Percentiles rank a stretch among this genome's conserved stretches.
Conservation (phyloP, 2,329 filamentous ascomycete species). For the Polychaeton citri region DNA sequence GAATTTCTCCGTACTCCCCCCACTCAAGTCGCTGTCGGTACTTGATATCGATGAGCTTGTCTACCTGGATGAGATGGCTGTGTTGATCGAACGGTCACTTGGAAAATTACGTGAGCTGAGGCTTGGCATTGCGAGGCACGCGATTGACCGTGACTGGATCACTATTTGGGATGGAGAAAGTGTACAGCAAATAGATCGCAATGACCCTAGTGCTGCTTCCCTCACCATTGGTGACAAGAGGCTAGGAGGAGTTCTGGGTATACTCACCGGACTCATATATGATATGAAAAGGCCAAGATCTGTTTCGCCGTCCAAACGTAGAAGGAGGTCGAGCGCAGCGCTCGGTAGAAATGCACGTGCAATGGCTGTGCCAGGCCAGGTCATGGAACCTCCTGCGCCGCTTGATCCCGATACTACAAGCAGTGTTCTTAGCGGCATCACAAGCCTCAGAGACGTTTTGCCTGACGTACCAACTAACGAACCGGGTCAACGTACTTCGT, state of each 20-base stretch:
- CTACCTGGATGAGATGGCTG: conserved; percentile 71
- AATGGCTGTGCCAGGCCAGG: neutral
- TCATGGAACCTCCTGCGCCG: neutral
- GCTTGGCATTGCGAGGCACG: conserved; percentile 53
- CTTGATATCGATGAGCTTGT: conserved; percentile 72
- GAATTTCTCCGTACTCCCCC: conserved; percentile 64
- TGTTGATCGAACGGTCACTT: conserved; percentile 59
- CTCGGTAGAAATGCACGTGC: neutral
- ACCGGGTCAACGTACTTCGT: neutral
- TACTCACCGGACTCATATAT: conserved; percentile 54
- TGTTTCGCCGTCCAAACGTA: conserved; percentile 5
- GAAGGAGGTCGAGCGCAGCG: neutral
- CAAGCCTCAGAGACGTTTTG: conserved; percentile 6
- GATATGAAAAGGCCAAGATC: conserved; percentile 34
- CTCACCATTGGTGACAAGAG: conserved; percentile 46
- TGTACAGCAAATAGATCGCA: conserved; percentile 51
- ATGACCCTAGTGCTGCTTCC: conserved; percentile 36
- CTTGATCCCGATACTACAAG: neutral
- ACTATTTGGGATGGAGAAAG: conserved; percentile 49
- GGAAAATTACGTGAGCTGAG: conserved; percentile 55
- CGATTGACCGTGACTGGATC: conserved; percentile 41
- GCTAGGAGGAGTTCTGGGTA: conserved; percentile 54
- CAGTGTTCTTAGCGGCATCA: conserved; percentile 2
- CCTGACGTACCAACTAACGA: conserved; percentile 2
- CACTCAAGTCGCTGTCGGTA: conserved; percentile 61